Evolutionary conservation across 768 basidiomycete genomes (phyloP).

Genomic region (Pluteus cervinus): DNA sequence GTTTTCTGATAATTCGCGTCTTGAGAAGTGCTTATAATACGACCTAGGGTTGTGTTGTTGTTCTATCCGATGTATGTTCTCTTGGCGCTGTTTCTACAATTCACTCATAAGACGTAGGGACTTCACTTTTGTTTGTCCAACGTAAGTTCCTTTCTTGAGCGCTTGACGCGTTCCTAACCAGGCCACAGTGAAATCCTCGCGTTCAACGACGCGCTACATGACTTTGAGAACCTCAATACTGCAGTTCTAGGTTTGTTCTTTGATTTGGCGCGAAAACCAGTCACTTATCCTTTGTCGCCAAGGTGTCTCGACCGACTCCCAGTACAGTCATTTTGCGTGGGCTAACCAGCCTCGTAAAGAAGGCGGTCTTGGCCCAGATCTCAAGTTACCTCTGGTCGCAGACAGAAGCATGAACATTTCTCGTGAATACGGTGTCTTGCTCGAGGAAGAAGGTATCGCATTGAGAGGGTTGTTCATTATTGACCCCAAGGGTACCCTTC

Average conservation of each 20-base stretch:
- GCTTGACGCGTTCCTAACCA: background rate
- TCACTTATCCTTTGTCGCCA: slow-evolving; percentile 5
- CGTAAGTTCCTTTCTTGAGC: slow-evolving; percentile 29
- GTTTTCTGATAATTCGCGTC: slow-evolving; percentile 11
- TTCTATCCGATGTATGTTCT: slow-evolving; percentile 85
- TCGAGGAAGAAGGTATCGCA: slow-evolving; percentile 85
- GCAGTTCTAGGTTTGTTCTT: slow-evolving; percentile 61
- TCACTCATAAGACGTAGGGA: slow-evolving; percentile 40
- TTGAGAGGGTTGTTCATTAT: slow-evolving; percentile 86
- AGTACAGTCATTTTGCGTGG: slow-evolving; percentile 87
- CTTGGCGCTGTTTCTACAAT: background rate
- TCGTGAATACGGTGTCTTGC: slow-evolving; percentile 80
- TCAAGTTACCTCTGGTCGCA: slow-evolving; percentile 78
- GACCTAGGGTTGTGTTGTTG: slow-evolving; percentile 78
- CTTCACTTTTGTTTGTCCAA: slow-evolving; percentile 91
- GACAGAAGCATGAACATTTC: slow-evolving; percentile 77
- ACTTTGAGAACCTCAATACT: slow-evolving; percentile 70
- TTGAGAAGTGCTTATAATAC: slow-evolving; percentile 8
- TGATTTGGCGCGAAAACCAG: background rate
- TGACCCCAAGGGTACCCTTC: slow-evolving; percentile 73
- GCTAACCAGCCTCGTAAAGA: slow-evolving; percentile 73
- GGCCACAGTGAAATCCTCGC: slow-evolving; percentile 72
- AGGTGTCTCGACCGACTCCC: slow-evolving; percentile 87
- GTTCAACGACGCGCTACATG: slow-evolving; percentile 81
- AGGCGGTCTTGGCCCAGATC: slow-evolving; percentile 86